A percentile compares a stretch with the other conserved stretches of the same genome.
phyloP scores from a whole-genome alignment of 768 basidiomycete species.

The Cystofilobasidium capitatum region DNA sequence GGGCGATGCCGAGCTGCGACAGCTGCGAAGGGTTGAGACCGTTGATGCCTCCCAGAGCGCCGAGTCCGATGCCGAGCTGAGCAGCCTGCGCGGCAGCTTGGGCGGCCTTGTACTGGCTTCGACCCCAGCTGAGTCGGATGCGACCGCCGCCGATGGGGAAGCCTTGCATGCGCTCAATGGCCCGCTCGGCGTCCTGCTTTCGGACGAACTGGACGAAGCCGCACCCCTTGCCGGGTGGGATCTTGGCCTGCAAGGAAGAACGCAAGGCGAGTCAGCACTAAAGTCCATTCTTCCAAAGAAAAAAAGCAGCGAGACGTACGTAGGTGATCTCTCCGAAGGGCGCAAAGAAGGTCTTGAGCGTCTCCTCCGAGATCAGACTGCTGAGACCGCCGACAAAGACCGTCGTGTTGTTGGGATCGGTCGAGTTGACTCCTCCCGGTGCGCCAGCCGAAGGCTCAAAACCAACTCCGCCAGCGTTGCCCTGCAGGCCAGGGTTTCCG shows the following conservation, averaged over 20 bases:
- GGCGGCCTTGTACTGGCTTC: conserved; percentile 87
- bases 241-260: conserved; percentile 61
- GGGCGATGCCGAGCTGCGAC: conserved; percentile 26
- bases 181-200: conserved; percentile 80
- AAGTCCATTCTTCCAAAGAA: conserved; percentile 10
- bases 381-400: conserved; percentile 85
- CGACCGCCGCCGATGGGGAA: conserved; percentile 87
- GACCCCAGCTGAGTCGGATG: conserved; percentile 84
- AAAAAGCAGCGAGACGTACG: conserved; percentile 46
- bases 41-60: conserved; percentile 25
- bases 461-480: not conserved
- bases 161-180: conserved; percentile 94
- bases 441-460: not conserved
- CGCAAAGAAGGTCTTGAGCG: conserved; percentile 75
- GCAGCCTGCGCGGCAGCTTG: conserved; percentile 59
- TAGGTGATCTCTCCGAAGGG: conserved; percentile 93
- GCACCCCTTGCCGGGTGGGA: conserved; percentile 91
- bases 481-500: too few species aligned
- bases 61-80: conserved; percentile 29
- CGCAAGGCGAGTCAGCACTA: not conserved
- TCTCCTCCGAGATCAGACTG: conserved; percentile 81
- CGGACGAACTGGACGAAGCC: conserved; percentile 92
- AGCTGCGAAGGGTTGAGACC: conserved; percentile 26
- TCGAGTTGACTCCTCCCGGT: conserved; percentile 14
- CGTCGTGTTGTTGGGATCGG: conserved; percentile 92